phyloP scores from a whole-genome alignment of 345 rosid species.

The Eucalyptus decipiens region DNA sequence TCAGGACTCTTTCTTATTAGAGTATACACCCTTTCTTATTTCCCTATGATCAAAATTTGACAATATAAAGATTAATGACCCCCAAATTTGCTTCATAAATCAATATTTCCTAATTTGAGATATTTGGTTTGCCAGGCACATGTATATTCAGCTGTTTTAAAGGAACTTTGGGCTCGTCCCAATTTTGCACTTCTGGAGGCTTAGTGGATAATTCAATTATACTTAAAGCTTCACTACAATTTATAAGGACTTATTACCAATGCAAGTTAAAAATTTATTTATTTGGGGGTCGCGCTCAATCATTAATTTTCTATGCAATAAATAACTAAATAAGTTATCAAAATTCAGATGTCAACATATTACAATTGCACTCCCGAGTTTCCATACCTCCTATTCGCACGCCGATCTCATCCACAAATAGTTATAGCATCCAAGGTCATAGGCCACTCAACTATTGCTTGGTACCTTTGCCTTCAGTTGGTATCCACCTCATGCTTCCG shows the following conservation, averaged over 20 bases:
- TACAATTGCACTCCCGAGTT: too few species aligned
- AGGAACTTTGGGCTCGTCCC: not conserved
- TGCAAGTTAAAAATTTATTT: not conserved
- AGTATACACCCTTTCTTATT: not conserved
- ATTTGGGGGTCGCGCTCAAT: accelerated
- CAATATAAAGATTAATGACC: not conserved
- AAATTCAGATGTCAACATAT: not conserved
- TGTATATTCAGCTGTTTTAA: not conserved
- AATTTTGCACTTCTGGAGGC: not conserved
- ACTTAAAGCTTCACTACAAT: not conserved
- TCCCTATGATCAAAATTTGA: not conserved
- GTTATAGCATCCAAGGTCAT: not conserved
- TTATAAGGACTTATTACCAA: not conserved
- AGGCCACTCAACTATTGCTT: not conserved
- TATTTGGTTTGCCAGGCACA: not conserved
- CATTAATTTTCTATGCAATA: not conserved
- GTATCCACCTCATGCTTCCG: not conserved
- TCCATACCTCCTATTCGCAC: too few species aligned
- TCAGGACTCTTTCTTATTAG: not conserved
- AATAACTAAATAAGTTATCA: not conserved
- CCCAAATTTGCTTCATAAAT: not conserved
- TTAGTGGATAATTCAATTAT: not conserved
- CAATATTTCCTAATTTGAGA: not conserved
- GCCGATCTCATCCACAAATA: too few species aligned
- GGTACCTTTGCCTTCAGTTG: not conserved